Percentiles rank a stretch among this genome's conserved stretches.
These are phyloP conservation scores for Beverwykella pulmonaria DNA, from an alignment of 495 filamentous ascomycete genomes.

Conservation along the genomic window DNA sequence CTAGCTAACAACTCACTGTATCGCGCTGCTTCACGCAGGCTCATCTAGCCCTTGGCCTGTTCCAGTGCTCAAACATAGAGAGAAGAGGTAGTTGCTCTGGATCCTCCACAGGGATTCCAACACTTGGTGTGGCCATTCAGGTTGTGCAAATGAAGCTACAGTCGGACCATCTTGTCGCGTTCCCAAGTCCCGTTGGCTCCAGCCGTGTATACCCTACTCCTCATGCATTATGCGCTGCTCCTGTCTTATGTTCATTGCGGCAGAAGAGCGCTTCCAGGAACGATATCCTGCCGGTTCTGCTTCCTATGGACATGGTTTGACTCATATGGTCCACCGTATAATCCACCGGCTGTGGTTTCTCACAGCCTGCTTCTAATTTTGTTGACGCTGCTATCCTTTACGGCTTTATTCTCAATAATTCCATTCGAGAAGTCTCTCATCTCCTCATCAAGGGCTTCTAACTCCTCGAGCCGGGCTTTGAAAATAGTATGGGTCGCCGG, in stretches of 20 bases:
- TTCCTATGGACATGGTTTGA: slow-evolving; percentile 4
- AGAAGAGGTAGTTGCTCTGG: slow-evolving; percentile 3
- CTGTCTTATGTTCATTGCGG: neutral
- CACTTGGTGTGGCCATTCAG: neutral
- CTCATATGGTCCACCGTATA: neutral
- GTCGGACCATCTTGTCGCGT: neutral
- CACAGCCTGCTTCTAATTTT: slow-evolving; percentile 8
- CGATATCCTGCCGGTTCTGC: slow-evolving; percentile 1
- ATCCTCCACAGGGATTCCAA: neutral
- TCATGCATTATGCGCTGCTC: slow-evolving; percentile 5
- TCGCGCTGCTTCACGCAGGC: slow-evolving; percentile 2
- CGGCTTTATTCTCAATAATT: neutral
- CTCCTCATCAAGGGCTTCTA: neutral
- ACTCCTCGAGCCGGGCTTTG: slow-evolving; percentile 6
- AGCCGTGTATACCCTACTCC: neutral
- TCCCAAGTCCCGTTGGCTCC: slow-evolving; percentile 1
- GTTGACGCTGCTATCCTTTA: neutral
- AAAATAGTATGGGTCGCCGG: neutral
- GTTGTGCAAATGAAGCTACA: neutral
- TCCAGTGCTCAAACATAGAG: neutral
- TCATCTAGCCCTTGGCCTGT: neutral
- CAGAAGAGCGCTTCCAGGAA: slow-evolving; percentile 1
- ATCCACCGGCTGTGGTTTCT: neutral
- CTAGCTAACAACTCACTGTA: neutral
- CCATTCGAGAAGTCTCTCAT: slow-evolving; percentile 3